Evolutionary conservation across 192 early-diverging fungal species (phyloP), one percentile per base, ranked within the genome.

Genomic region (Chytriomyces sp.): DNA sequence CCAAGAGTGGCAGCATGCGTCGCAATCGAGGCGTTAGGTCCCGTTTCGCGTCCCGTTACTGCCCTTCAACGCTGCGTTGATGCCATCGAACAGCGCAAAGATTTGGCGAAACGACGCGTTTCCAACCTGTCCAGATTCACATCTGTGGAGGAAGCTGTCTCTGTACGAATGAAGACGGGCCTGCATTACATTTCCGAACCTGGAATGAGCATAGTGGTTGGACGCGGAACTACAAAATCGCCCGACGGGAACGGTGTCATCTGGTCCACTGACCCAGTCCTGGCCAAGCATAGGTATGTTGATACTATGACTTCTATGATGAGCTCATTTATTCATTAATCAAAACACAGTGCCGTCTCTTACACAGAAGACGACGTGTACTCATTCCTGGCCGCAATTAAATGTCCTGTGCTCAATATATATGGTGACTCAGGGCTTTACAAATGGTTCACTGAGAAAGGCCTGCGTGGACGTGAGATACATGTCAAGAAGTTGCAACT

Each of bases 341-440:
- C n/a, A 7, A 53, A 72, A 53, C 39, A 10, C 5, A 63, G 19
- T 19, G 62, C 59, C 4, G 10, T 66, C 30, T n/a, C 40, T 34
- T 75, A 52, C 37, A 52, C 34, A 3, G 76, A 74, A 14, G 71
- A 67, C 19, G 76, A 44, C 39, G 69, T 74, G 25, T n/a, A 32
- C 14, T 25, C 36, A 2, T 74, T 74, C 26, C 58, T 77, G 19
- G 37, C 19, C 0, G 14, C 19, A 6, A 75, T 78, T 32, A 33
- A 64, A 36, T 61, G 72, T 38, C 72, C 72, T 5, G 72, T 78
- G 32, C 55, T 78, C 6, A 62, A 62, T 25, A 58, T 78, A n/a
- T 39, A 59, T 26, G 74, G 74, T 5, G 58, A 69, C 25, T 10
- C n/a, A 44, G 65, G 56, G 5, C 44, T 68, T 14, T 68, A 17